Percentiles rank a stretch among this genome's conserved stretches.
phyloP scores from a whole-genome alignment of 805 yeast species.

The Clavispora vitiphila region DNA sequence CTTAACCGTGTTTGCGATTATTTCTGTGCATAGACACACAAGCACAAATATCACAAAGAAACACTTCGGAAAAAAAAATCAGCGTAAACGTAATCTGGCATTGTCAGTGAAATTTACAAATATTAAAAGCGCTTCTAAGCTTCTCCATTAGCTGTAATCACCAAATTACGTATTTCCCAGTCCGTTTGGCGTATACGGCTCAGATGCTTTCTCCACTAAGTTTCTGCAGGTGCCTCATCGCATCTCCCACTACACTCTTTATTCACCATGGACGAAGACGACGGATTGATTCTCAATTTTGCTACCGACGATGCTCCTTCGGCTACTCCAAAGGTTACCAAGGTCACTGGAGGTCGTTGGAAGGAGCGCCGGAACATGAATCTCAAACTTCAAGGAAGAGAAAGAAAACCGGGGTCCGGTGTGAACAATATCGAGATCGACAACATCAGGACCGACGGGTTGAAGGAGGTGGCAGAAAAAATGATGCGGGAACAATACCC shows the following conservation, averaged over 20 bases:
- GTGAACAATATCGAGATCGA: slow-evolving; percentile 26
- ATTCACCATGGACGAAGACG: slow-evolving; percentile 51
- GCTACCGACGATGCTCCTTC: slow-evolving; percentile 28
- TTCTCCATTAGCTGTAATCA: too few relatives aligned
- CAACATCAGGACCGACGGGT: slow-evolving; percentile 1
- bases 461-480: slow-evolving; percentile 7
- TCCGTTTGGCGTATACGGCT: background rate
- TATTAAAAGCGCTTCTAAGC: too few relatives aligned
- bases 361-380: slow-evolving; percentile 68
- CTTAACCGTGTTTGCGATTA: too few relatives aligned
- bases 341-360: slow-evolving; percentile 75
- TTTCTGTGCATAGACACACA: background rate
- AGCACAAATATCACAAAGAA: background rate
- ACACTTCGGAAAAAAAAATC: background rate
- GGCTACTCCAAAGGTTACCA: slow-evolving; percentile 22
- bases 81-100: background rate
- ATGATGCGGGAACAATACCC: slow-evolving; percentile 5
- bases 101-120: background rate
- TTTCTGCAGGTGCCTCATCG: slow-evolving; percentile 8
- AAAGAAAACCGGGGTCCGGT: slow-evolving; percentile 24
- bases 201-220: background rate
- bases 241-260: slow-evolving; percentile 1
- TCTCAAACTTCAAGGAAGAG: slow-evolving; percentile 45
- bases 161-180: background rate
- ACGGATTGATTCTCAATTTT: slow-evolving; percentile 73